Conservation (phyloP, 192 early-diverging fungal genomes). For the Coemansia sp. region DNA sequence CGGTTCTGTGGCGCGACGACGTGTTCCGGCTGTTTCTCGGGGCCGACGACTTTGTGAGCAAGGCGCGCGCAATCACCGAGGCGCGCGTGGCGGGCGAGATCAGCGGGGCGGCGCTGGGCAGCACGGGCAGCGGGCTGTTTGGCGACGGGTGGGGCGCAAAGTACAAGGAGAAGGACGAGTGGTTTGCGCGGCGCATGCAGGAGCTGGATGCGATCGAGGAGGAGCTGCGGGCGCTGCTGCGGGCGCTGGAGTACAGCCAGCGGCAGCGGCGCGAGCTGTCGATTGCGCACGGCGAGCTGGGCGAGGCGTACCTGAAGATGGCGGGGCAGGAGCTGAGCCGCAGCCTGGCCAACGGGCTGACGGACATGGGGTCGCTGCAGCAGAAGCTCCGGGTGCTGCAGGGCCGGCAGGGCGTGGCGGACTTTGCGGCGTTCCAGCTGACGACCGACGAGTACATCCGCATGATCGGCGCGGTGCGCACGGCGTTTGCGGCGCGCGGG, state of each 20-base stretch:
- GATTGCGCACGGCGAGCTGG: conserved; percentile 69
- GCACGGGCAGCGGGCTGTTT: conserved; percentile 53
- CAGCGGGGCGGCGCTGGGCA: conserved; percentile 32
- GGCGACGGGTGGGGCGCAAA: conserved; percentile 68
- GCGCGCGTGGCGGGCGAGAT: conserved; percentile 33
- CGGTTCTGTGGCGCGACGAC: conserved; percentile 74
- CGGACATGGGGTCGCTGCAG: conserved; percentile 73
- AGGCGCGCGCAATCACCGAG: conserved; percentile 41
- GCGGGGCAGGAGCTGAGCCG: conserved; percentile 67
- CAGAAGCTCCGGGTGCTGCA: conserved; percentile 74
- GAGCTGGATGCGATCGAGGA: conserved; percentile 74
- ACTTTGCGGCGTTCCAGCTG: conserved; percentile 68
- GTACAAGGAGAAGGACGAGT: conserved; percentile 72
- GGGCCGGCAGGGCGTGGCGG: conserved; percentile 69
- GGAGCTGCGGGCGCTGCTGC: conserved; percentile 71
- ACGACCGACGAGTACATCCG: conserved; percentile 88
- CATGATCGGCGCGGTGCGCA: conserved; percentile 77
- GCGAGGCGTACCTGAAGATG: conserved; percentile 70
- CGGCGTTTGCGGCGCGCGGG: conserved; percentile 71
- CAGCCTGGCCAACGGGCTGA: conserved; percentile 62
- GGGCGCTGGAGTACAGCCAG: conserved; percentile 72
- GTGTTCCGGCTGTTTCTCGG: conserved; percentile 85
- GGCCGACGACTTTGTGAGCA: conserved; percentile 76
- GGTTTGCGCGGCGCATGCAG: conserved; percentile 68
- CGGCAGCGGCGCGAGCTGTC: conserved; percentile 71